phyloP scores from a whole-genome alignment of 1,284 basidiomycete genomes.

The Leucoagaricus sp. region DNA sequence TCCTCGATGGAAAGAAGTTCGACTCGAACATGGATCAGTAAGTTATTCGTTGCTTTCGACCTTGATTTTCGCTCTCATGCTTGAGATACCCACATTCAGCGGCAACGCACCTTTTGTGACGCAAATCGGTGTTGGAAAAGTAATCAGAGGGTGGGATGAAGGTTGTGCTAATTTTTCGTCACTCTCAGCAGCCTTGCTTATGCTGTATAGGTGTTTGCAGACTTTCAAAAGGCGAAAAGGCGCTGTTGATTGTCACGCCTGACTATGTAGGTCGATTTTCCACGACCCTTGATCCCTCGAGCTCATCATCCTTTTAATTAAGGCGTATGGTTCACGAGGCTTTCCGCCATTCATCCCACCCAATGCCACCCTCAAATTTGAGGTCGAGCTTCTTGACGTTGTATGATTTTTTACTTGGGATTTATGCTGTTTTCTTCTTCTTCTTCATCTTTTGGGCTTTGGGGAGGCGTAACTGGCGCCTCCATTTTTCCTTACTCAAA shows the following conservation, averaged over 20 bases:
- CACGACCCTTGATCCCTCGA: not conserved
- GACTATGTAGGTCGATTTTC: constrained; percentile 57
- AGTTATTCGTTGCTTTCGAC: constrained; percentile 22
- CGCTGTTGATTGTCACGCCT: constrained; percentile 62
- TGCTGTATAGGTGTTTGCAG: constrained; percentile 62
- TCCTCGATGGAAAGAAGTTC: constrained; percentile 61
- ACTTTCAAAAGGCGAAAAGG: constrained; percentile 80
- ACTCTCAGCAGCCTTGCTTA: not conserved
- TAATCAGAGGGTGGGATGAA: constrained; percentile 92
- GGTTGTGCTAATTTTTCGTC: constrained; percentile 49
- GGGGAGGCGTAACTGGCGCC: constrained; percentile 8
- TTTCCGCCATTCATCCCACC: constrained; percentile 84
- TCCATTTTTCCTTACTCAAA: not conserved
- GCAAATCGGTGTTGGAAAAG: constrained; percentile 77
- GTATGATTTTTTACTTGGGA: not conserved
- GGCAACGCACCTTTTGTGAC: constrained; percentile 63
- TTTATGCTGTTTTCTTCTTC: not conserved
- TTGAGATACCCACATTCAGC: constrained; percentile 35
- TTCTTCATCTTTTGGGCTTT: constrained; percentile 6
- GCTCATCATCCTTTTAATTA: constrained; percentile 11
- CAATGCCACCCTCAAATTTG: constrained; percentile 76
- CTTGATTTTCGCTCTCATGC: not conserved
- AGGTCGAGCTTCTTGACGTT: constrained; percentile 63
- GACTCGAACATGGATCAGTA: constrained; percentile 76
- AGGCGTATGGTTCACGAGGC: constrained; percentile 72